A percentile compares a stretch with the other conserved stretches of the same genome.
Evolutionary conservation across 441 rosid species (phyloP).

Genomic region (Francoa sonchifolia): DNA sequence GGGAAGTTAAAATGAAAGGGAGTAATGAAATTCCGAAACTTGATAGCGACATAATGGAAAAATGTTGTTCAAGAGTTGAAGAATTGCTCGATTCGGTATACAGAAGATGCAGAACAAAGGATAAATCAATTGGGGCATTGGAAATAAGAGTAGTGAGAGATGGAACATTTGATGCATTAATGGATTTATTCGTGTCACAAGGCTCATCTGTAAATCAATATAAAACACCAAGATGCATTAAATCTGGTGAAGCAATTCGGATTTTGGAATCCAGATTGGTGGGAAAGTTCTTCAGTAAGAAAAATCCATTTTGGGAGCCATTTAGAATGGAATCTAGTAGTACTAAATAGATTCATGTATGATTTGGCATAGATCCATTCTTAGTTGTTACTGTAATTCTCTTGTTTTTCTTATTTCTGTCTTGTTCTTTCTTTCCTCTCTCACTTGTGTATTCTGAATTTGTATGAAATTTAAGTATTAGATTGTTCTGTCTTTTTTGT

Average conservation of each 20-base stretch:
- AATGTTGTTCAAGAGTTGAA: slow-evolving; percentile 66
- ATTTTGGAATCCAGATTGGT: slow-evolving; percentile 57
- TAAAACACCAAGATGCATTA: slow-evolving; percentile 82
- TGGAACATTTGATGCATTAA: slow-evolving; percentile 63
- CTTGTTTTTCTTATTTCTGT: background rate
- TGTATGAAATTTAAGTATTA: too few species aligned
- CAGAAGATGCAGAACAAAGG: slow-evolving; percentile 63
- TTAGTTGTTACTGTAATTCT: background rate
- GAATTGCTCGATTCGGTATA: slow-evolving; percentile 69
- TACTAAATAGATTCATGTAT: too few species aligned
- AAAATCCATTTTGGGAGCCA: slow-evolving; percentile 58
- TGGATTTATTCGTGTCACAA: slow-evolving; percentile 67
- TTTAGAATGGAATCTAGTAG: slow-evolving; percentile 33
- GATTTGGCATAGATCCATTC: too few species aligned
- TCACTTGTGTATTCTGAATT: too few species aligned
- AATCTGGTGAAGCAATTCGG: slow-evolving; percentile 38
- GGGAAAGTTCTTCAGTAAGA: slow-evolving; percentile 49
- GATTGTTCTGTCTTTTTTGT: too few species aligned
- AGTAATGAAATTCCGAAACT: slow-evolving; percentile 25
- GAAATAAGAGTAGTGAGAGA: slow-evolving; percentile 69
- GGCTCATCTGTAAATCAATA: slow-evolving; percentile 88
- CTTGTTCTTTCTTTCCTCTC: too few species aligned
- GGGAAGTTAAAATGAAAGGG: slow-evolving; percentile 57
- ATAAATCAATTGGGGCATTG: slow-evolving; percentile 61
- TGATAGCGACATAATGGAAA: slow-evolving; percentile 37